Percentiles rank a stretch among this genome's conserved stretches.
Conservation (phyloP, 495 filamentous ascomycete genomes). For the Penicillium paxilli region DNA sequence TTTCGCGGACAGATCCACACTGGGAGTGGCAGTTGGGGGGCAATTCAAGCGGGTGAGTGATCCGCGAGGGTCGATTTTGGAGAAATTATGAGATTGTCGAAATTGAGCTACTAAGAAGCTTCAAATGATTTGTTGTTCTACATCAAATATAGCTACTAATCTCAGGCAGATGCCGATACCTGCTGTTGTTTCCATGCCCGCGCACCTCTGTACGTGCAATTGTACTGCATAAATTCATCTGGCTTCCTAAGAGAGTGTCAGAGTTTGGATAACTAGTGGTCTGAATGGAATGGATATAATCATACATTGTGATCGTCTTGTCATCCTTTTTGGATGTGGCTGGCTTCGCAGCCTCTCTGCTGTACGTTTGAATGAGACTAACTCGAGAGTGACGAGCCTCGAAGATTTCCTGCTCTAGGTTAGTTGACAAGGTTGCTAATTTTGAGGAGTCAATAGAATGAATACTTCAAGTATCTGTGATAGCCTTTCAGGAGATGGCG, state of each 20-base stretch:
- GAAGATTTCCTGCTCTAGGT: constrained; percentile 15
- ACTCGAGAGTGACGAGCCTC: constrained; percentile 18
- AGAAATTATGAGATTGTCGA: too few species aligned
- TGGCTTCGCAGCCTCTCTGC: constrained; percentile 37
- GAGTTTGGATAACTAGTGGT: background rate
- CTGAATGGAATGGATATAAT: background rate
- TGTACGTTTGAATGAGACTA: constrained; percentile 27
- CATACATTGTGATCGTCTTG: constrained; percentile 31
- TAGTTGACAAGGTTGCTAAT: background rate
- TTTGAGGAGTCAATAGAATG: background rate
- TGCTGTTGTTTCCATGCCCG: constrained; percentile 23
- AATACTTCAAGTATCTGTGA: constrained; percentile 8
- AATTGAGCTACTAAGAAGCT: too few species aligned
- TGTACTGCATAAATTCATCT: constrained; percentile 45
- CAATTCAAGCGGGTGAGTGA: background rate
- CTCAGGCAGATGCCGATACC: background rate
- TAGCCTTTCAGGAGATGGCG: background rate
- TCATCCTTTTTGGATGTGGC: constrained; percentile 23
- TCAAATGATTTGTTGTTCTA: too few species aligned
- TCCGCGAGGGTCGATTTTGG: too few species aligned
- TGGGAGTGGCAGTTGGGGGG: background rate
- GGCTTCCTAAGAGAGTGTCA: constrained; percentile 19
- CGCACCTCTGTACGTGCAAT: constrained; percentile 39
- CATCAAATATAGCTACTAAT: too few species aligned
- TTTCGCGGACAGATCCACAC: background rate